Conservation (phyloP, 1,139 yeast species). For the Yamadazyma dushanensis region DNA sequence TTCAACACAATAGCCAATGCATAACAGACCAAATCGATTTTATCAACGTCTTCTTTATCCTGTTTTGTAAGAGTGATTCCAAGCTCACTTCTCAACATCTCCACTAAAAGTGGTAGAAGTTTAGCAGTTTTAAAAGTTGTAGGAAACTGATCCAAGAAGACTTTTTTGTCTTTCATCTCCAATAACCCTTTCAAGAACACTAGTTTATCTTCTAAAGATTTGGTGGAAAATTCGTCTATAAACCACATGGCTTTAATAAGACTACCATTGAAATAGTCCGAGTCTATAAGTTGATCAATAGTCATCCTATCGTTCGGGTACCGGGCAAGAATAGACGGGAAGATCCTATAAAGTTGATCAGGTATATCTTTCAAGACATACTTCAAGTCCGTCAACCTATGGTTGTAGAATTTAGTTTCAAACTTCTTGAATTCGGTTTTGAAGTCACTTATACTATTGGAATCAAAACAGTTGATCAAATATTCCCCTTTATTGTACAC, state of each 20-base stretch:
- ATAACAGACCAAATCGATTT: constrained; percentile 45
- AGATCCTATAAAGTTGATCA: constrained; percentile 27
- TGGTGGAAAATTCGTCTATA: constrained; percentile 82
- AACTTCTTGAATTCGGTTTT: constrained; percentile 46
- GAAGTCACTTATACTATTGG: constrained; percentile 49
- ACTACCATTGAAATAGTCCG: constrained; percentile 73
- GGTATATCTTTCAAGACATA: constrained; percentile 48
- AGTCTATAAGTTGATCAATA: constrained; percentile 52
- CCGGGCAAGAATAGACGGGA: constrained; percentile 42
- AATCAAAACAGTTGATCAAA: constrained; percentile 48
- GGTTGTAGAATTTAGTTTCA: constrained; percentile 41
- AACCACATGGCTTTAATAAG: constrained; percentile 79
- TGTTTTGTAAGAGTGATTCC: constrained; percentile 18
- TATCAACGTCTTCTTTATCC: constrained; percentile 14
- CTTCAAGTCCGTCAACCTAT: constrained; percentile 46
- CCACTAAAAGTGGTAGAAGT: constrained; percentile 67
- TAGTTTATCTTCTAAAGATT: constrained; percentile 64
- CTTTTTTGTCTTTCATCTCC: constrained; percentile 19
- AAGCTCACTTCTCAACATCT: constrained; percentile 40
- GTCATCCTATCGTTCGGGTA: constrained; percentile 45
- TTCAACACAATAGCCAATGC: constrained; percentile 58
- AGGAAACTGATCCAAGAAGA: constrained; percentile 70
- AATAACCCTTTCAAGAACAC: constrained; percentile 68
- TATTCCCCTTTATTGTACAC: constrained; percentile 54
- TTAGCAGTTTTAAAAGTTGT: constrained; percentile 66